Evolutionary conservation across 805 yeast genomes (phyloP).

Genomic region (Tetrapisispora fleetii): DNA sequence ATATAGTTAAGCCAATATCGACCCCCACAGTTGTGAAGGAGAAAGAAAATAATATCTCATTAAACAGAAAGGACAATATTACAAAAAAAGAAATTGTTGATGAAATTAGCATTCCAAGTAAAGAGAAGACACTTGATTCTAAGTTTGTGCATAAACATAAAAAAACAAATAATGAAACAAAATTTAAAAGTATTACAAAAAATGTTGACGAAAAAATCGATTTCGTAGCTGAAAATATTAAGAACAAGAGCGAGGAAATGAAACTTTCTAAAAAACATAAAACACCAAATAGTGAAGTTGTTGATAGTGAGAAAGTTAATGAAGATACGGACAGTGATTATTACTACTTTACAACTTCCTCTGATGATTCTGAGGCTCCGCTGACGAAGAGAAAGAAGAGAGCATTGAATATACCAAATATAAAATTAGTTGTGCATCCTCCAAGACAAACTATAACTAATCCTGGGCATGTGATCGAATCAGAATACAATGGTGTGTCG

Average conservation of each 20-base stretch:
- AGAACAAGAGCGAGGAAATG: background rate
- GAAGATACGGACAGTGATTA: constrained; percentile 12
- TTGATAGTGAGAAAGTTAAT: background rate
- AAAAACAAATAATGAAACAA: too few species aligned
- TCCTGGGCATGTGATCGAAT: constrained; percentile 46
- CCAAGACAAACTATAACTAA: constrained; percentile 46
- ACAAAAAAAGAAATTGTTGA: too few species aligned
- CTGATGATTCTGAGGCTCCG: constrained; percentile 16
- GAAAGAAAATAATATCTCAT: background rate
- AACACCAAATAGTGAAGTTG: background rate
- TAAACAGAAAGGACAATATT: too few species aligned
- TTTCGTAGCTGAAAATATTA: too few species aligned
- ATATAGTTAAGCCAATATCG: background rate
- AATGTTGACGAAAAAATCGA: too few species aligned
- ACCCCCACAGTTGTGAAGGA: background rate
- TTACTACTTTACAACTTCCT: constrained; percentile 26
- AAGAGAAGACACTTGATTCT: background rate
- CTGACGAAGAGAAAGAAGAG: constrained; percentile 7
- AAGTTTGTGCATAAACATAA: too few species aligned
- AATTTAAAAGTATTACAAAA: background rate
- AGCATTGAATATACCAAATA: constrained; percentile 17
- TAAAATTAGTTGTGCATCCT: constrained; percentile 29
- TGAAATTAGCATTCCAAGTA: background rate
- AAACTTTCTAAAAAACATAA: background rate
- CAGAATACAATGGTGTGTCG: constrained; percentile 34